Conservation (phyloP, 2,329 filamentous ascomycete species). For the Aaosphaeria pasadenensis region DNA sequence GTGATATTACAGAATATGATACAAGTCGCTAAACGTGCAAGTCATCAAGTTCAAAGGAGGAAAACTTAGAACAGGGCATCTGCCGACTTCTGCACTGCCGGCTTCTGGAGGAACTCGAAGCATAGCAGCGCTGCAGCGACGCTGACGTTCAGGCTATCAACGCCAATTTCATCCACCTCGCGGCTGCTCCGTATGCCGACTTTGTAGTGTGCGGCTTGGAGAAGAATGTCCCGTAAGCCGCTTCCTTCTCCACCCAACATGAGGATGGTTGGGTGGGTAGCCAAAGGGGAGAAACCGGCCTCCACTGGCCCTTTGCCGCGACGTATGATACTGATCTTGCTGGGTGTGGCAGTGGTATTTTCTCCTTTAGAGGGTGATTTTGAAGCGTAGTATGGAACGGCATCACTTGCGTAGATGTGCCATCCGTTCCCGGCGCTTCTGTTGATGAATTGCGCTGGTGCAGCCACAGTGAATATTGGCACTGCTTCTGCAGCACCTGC, state of each 20-base stretch:
- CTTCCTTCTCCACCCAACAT: conserved; percentile 55
- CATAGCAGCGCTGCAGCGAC: conserved; percentile 79
- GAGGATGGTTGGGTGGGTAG: conserved; percentile 65
- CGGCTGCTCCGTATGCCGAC: conserved; percentile 59
- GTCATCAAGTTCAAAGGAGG: too few species aligned
- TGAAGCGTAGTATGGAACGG: conserved; percentile 10
- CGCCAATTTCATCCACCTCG: conserved; percentile 48
- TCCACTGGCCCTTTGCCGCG: conserved; percentile 9
- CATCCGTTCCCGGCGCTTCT: conserved; percentile 70
- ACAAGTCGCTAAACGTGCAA: too few species aligned
- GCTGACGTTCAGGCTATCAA: conserved; percentile 93
- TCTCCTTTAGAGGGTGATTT: conserved; percentile 14
- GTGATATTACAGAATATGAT: too few species aligned
- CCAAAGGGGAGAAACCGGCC: conserved; percentile 24
- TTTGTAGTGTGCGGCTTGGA: conserved; percentile 60
- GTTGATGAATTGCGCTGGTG: conserved; percentile 67
- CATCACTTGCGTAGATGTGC: conserved; percentile 74
- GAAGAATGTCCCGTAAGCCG: conserved; percentile 23
- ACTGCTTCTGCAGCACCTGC: conserved; percentile 83
- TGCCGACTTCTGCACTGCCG: conserved; percentile 11
- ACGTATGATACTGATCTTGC: background rate
- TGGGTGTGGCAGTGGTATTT: conserved; percentile 20
- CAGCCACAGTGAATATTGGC: conserved; percentile 66
- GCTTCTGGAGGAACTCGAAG: conserved; percentile 60
- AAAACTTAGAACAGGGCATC: conserved; percentile 20